Conservation (phyloP, 2,329 filamentous ascomycete genomes). For the Blumeria hordei region DNA sequence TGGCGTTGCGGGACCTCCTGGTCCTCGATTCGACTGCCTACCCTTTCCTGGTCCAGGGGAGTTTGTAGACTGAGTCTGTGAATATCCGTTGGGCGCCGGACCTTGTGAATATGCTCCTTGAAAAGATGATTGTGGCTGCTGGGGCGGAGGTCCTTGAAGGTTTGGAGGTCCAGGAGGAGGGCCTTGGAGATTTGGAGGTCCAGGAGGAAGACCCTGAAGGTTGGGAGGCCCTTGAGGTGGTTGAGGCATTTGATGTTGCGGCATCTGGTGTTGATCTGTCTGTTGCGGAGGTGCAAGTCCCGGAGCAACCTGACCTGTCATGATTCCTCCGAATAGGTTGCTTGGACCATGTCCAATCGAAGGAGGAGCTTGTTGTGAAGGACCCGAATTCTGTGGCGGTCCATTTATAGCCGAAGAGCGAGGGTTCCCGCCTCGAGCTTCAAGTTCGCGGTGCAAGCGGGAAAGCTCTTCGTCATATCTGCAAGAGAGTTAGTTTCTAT, state of each 20-base stretch:
- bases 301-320: conserved; percentile 74
- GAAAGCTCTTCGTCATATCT: conserved; percentile 89
- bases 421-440: conserved; percentile 37
- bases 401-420: conserved; percentile 47
- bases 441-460: conserved; percentile 70
- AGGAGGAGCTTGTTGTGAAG: conserved; percentile 61
- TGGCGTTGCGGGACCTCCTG: conserved; percentile 58
- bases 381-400: conserved; percentile 52
- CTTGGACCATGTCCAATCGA: conserved; percentile 68
- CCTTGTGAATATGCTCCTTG: conserved; percentile 20
- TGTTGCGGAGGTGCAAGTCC: conserved; percentile 48
- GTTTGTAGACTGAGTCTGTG: conserved; percentile 62
- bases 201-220: not conserved
- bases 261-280: conserved; percentile 32
- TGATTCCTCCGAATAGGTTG: conserved; percentile 86
- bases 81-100: conserved; percentile 40
- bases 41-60: conserved; percentile 61
- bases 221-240: conserved; percentile 29
- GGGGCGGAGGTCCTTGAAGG: conserved; percentile 8
- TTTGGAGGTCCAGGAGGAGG: conserved; percentile 3
- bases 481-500: conserved; percentile 1
- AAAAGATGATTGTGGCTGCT: conserved; percentile 22
- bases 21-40: conserved; percentile 36
- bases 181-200: conserved; percentile 1
- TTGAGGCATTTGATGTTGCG: conserved; percentile 43